Percentiles rank a stretch among this genome's conserved stretches.
These are phyloP conservation scores for Omphalotus olearius DNA, from an alignment of 1,284 basidiomycete species.

Conservation along the genomic window DNA sequence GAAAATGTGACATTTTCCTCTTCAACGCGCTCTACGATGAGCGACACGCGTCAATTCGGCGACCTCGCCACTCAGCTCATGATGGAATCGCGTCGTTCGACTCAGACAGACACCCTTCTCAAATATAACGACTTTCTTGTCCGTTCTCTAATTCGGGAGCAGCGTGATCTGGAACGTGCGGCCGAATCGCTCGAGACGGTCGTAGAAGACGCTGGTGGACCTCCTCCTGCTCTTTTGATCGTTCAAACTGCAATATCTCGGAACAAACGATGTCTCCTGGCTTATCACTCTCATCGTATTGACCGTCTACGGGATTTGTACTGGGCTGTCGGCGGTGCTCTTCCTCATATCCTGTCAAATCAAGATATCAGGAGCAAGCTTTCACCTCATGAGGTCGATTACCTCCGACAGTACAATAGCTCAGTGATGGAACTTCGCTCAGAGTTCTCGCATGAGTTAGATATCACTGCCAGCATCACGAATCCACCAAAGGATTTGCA, in stretches of 20 bases:
- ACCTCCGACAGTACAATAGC: constrained; percentile 78
- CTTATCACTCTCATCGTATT: constrained; percentile 84
- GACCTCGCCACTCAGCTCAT: constrained; percentile 89
- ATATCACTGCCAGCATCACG: constrained; percentile 76
- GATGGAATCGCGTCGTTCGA: constrained; percentile 80
- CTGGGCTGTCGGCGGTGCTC: constrained; percentile 90
- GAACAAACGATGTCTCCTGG: constrained; percentile 91
- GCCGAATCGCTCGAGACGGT: constrained; percentile 38
- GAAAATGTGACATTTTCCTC: constrained; percentile 2
- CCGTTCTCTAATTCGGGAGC: constrained; percentile 84
- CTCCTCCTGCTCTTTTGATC: constrained; percentile 74
- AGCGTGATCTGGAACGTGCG: constrained; percentile 79
- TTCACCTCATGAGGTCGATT: constrained; percentile 89
- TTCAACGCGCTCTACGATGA: constrained; percentile 7
- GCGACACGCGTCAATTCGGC: constrained; percentile 53
- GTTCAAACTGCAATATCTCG: constrained; percentile 85
- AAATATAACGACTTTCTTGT: constrained; percentile 93
- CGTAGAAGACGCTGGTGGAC: constrained; percentile 29
- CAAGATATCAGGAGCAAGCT: constrained; percentile 75
- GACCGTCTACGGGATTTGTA: constrained; percentile 83
- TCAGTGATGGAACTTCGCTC: constrained; percentile 82
- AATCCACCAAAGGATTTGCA: constrained; percentile 81
- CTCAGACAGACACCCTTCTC: constrained; percentile 76
- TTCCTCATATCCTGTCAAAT: constrained; percentile 80
- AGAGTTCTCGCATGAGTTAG: constrained; percentile 83